Conservation (phyloP, 352 stramenopile species). For the Phytophthora kernoviae region DNA sequence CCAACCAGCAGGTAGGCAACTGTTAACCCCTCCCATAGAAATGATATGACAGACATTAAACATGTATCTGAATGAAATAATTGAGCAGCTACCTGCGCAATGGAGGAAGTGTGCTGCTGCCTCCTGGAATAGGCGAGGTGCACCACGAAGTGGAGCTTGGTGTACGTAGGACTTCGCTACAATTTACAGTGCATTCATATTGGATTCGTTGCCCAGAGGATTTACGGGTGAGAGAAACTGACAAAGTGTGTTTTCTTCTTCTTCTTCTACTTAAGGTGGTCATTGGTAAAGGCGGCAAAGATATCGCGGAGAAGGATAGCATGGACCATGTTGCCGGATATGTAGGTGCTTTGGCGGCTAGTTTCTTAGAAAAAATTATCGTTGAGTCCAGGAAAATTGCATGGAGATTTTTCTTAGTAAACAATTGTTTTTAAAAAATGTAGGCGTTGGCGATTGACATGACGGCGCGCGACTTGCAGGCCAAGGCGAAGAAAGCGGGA, state of each 20-base stretch:
- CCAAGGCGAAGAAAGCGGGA: conserved; percentile 76
- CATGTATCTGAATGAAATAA: neutral
- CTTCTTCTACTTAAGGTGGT: conserved; percentile 44
- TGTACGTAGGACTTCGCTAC: conserved; percentile 34
- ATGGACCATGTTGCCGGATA: conserved; percentile 79
- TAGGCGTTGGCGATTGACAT: conserved; percentile 80
- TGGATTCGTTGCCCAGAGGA: neutral
- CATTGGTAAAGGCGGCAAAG: conserved; percentile 66
- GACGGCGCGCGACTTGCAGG: conserved; percentile 78
- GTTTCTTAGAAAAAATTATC: neutral
- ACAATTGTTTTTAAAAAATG: no score
- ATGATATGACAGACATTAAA: neutral
- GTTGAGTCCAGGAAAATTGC: neutral
- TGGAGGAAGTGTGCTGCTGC: conserved; percentile 62
- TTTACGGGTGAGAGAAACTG: neutral
- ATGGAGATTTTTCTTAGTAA: conserved; percentile 2
- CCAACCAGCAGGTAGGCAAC: conserved; percentile 59
- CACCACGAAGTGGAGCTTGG: conserved; percentile 88
- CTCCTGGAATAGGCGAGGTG: conserved; percentile 71
- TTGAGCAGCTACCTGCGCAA: conserved; percentile 58
- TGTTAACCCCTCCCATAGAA: neutral
- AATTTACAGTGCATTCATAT: no score
- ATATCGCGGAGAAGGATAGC: conserved; percentile 64
- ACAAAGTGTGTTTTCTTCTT: neutral
- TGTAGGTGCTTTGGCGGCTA: conserved; percentile 22